A percentile compares a stretch with the other conserved stretches of the same genome.
These are phyloP conservation scores for Solanum gandarillasii DNA, from an alignment of 257 asterid species.

Conservation along the genomic window DNA sequence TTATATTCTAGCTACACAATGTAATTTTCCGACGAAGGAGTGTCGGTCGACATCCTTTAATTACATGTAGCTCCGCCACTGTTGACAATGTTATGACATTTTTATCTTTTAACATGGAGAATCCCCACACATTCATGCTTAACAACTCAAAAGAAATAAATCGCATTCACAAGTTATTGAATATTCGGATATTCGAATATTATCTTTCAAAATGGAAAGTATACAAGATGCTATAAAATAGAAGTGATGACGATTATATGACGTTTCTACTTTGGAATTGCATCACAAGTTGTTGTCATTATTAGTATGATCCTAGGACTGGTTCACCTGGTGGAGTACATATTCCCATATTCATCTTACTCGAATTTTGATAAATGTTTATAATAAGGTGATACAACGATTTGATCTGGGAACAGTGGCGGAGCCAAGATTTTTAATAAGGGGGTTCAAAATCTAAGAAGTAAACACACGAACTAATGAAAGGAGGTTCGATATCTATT, in stretches of 20 bases:
- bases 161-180: not conserved
- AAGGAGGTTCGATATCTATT: too few species aligned
- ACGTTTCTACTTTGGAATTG: not conserved
- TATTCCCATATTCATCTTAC: not conserved
- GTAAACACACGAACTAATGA: too few species aligned
- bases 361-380: not conserved
- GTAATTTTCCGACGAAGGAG: too few species aligned
- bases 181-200: not conserved
- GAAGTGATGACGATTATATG: not conserved
- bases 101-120: not conserved
- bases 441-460: too few species aligned
- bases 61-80: too few species aligned
- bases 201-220: not conserved
- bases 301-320: not conserved
- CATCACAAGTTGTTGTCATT: not conserved
- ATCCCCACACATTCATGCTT: not conserved
- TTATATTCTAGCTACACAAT: too few species aligned
- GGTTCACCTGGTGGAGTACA: not conserved
- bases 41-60: too few species aligned
- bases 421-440: too few species aligned
- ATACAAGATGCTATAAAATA: not conserved
- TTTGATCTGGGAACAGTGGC: not conserved
- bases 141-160: constrained; percentile 4
- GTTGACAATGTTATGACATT: not conserved
- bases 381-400: not conserved